Conservation (phyloP, 176 grass and related monocot genomes). For the Cenchrus americanus region DNA sequence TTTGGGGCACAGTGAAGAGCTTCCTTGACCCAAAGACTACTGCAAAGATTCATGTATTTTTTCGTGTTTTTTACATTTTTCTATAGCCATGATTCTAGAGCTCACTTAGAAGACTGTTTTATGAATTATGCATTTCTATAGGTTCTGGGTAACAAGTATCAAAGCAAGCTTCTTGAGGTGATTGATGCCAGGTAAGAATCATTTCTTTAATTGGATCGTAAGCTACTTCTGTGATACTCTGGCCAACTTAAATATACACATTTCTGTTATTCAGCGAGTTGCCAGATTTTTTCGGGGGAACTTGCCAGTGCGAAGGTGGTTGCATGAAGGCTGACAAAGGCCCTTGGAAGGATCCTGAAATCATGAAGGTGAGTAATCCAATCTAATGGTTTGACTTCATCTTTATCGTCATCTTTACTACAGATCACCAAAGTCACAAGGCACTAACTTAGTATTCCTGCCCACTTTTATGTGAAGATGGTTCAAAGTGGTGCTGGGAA, state of each 20-base stretch:
- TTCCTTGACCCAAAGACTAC: constrained; percentile 99
- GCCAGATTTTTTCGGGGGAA: constrained; percentile 93
- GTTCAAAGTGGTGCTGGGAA: constrained; percentile 72
- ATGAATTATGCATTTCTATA: constrained; percentile 44
- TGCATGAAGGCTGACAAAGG: constrained; percentile 94
- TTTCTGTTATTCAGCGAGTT: constrained; percentile 66
- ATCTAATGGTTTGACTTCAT: neutral
- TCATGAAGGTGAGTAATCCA: constrained; percentile 68
- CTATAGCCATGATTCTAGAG: neutral
- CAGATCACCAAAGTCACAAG: constrained; percentile 3
- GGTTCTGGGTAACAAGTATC: constrained; percentile 97
- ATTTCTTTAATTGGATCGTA: neutral
- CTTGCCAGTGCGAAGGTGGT: constrained; percentile 85
- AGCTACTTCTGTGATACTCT: constrained; percentile 2
- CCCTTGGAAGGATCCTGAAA: constrained; percentile 91
- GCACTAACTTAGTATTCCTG: constrained; percentile 16
- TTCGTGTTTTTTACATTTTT: neutral
- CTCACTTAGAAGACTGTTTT: constrained; percentile 20
- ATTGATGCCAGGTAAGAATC: constrained; percentile 81
- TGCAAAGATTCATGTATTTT: constrained; percentile 83
- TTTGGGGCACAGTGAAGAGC: constrained; percentile 91
- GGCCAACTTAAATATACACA: neutral
- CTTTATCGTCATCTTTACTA: neutral
- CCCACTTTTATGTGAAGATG: constrained; percentile 60
- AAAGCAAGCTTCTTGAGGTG: constrained; percentile 96